Evolutionary conservation across 2,329 filamentous ascomycete species (phyloP).

Genomic region (Lecanicillium sp.): DNA sequence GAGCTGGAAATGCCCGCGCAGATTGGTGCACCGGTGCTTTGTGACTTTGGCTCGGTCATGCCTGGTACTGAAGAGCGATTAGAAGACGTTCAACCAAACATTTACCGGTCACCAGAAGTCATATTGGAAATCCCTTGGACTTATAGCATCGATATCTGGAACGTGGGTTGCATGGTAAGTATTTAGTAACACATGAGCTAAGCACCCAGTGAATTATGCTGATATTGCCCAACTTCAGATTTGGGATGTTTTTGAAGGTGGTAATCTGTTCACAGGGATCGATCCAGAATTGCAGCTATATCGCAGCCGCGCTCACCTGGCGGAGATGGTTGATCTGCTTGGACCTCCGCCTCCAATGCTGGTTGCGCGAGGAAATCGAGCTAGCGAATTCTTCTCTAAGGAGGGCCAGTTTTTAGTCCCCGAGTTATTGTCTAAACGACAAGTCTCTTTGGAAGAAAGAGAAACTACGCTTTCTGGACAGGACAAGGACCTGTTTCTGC

Average conservation of each 20-base stretch:
- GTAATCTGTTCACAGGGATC: constrained; percentile 31
- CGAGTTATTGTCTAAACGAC: constrained; percentile 12
- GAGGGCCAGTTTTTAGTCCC: constrained; percentile 18
- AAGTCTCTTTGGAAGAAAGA: constrained; percentile 22
- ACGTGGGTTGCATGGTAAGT: constrained; percentile 39
- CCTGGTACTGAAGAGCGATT: constrained; percentile 22
- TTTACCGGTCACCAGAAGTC: constrained; percentile 36
- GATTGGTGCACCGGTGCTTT: constrained; percentile 29
- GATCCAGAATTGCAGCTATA: constrained; percentile 30
- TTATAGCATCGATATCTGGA: constrained; percentile 30
- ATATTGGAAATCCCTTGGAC: constrained; percentile 37
- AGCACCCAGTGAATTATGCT: neutral
- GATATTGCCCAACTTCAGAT: constrained; percentile 22
- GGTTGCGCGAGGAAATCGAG: constrained; percentile 21
- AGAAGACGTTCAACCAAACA: constrained; percentile 29
- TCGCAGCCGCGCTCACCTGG: constrained; percentile 35
- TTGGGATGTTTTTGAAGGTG: constrained; percentile 40
- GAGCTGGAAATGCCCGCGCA: constrained; percentile 24
- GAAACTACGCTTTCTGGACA: constrained; percentile 27
- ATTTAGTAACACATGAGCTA: rapidly evolving
- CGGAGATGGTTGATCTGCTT: constrained; percentile 37
- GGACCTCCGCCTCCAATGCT: constrained; percentile 30
- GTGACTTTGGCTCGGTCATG: constrained; percentile 41
- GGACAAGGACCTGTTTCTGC: constrained; percentile 21
- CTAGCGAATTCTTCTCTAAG: constrained; percentile 30